These are phyloP conservation scores for Coniochaeta ligniaria DNA, from an alignment of 2,329 filamentous ascomycete genomes.

Conservation along the genomic window DNA sequence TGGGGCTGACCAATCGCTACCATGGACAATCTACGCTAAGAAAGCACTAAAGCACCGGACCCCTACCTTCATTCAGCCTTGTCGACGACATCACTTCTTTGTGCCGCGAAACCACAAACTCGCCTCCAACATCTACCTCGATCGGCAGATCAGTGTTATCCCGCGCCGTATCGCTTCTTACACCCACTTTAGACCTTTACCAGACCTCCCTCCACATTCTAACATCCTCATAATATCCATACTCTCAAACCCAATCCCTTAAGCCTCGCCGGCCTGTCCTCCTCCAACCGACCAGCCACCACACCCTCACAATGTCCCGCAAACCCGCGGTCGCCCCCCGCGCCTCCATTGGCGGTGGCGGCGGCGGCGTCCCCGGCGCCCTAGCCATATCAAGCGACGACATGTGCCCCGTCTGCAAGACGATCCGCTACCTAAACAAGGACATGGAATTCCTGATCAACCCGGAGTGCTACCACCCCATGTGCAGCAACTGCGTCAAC, in stretches of 20 bases:
- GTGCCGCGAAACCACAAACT: not conserved
- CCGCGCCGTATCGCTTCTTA: not conserved
- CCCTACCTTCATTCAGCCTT: not conserved
- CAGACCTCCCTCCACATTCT: not conserved
- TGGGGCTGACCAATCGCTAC: not conserved
- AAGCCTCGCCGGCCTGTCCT: not conserved
- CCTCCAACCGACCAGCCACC: not conserved
- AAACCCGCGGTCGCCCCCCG: conserved; percentile 13
- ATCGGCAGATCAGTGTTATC: not conserved
- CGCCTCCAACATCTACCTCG: not conserved
- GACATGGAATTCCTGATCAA: conserved; percentile 95
- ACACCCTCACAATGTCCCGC: conserved; percentile 25
- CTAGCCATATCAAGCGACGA: conserved; percentile 39
- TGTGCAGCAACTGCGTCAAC: conserved; percentile 95
- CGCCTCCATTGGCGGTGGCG: conserved; percentile 9
- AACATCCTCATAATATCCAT: not conserved
- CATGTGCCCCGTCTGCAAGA: conserved; percentile 96
- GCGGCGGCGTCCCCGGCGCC: conserved; percentile 6
- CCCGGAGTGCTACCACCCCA: conserved; percentile 97
- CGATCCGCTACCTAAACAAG: conserved; percentile 87
- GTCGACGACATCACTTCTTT: not conserved
- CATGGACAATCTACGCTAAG: not conserved
- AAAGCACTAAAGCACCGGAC: conserved; percentile 11
- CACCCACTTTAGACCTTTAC: not conserved
- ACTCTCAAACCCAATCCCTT: not conserved